Conservation (phyloP, 1,139 yeast genomes). For the Saccharomyces uvarum region DNA sequence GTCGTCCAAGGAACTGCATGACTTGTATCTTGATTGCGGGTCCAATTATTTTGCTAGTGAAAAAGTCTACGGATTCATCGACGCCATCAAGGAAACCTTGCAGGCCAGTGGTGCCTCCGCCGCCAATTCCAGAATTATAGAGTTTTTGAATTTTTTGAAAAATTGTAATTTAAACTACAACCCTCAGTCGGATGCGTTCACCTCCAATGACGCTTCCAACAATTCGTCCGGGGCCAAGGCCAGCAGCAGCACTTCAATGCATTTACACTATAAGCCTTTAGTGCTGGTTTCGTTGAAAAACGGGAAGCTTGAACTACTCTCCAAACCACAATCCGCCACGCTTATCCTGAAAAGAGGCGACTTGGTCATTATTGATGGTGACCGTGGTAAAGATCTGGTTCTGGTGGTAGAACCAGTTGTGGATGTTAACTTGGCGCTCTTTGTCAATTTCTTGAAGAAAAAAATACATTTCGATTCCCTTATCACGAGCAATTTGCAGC, state of each 20-base stretch:
- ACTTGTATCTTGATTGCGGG: constrained; percentile 26
- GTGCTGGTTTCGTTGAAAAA: constrained; percentile 79
- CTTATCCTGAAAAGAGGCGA: constrained; percentile 58
- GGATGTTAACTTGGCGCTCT: constrained; percentile 66
- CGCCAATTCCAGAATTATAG: constrained; percentile 7
- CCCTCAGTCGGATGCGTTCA: constrained; percentile 23
- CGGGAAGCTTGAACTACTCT: constrained; percentile 77
- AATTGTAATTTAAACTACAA: constrained; percentile 26
- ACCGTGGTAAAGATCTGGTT: constrained; percentile 88
- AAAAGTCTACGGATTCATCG: constrained; percentile 23
- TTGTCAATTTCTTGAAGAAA: constrained; percentile 71
- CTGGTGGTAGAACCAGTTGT: constrained; percentile 62
- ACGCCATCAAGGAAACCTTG: constrained; percentile 19
- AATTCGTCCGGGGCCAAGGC: not conserved
- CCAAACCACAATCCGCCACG: constrained; percentile 48
- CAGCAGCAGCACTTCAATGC: constrained; percentile 10
- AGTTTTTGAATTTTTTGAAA: constrained; percentile 20
- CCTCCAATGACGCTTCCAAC: constrained; percentile 6
- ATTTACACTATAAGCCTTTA: constrained; percentile 36
- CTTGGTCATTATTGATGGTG: constrained; percentile 94
- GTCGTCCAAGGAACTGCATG: constrained; percentile 24
- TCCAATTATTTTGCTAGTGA: constrained; percentile 27
- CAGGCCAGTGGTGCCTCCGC: constrained; percentile 1
- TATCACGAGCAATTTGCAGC: constrained; percentile 27
- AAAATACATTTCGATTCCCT: constrained; percentile 37